phyloP scores from a whole-genome alignment of 768 basidiomycete genomes.

The Paxillus ammoniavirescens region DNA sequence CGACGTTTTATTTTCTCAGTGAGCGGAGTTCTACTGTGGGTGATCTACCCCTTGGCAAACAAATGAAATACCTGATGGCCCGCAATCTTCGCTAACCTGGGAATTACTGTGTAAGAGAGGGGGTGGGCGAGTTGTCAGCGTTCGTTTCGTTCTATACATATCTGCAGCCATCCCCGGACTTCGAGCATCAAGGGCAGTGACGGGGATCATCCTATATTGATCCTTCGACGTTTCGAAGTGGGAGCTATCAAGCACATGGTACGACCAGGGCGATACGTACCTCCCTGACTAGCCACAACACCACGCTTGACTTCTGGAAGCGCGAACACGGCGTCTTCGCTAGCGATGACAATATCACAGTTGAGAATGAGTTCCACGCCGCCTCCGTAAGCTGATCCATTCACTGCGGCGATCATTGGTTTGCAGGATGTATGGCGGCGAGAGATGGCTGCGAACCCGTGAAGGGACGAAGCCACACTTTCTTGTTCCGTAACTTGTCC shows the following conservation, averaged over 20 bases:
- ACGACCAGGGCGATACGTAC: constrained; percentile 34
- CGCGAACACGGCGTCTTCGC: constrained; percentile 64
- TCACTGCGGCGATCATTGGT: constrained; percentile 79
- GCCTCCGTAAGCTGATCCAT: constrained; percentile 70
- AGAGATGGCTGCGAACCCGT: constrained; percentile 76
- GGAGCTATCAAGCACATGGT: not conserved
- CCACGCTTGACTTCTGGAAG: constrained; percentile 80
- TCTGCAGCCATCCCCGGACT: constrained; percentile 2
- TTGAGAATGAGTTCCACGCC: constrained; percentile 70
- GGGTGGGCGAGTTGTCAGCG: constrained; percentile 9
- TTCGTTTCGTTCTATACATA: constrained; percentile 1
- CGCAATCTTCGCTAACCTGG: constrained; percentile 58
- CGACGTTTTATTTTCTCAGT: constrained; percentile 12
- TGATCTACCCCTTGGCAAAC: not conserved
- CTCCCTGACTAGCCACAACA: constrained; percentile 70
- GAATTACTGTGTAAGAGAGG: constrained; percentile 49
- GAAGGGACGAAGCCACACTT: constrained; percentile 33
- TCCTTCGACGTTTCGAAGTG: not conserved
- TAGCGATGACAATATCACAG: constrained; percentile 74
- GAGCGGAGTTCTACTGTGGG: constrained; percentile 8
- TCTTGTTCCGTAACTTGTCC: constrained; percentile 46
- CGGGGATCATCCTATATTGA: not conserved
- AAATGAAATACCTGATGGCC: constrained; percentile 68
- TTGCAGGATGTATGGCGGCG: constrained; percentile 60
- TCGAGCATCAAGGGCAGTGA: not conserved